These are phyloP conservation scores for Fusarium nelsonii DNA, from an alignment of 2,329 filamentous ascomycete genomes.

Conservation along the genomic window DNA sequence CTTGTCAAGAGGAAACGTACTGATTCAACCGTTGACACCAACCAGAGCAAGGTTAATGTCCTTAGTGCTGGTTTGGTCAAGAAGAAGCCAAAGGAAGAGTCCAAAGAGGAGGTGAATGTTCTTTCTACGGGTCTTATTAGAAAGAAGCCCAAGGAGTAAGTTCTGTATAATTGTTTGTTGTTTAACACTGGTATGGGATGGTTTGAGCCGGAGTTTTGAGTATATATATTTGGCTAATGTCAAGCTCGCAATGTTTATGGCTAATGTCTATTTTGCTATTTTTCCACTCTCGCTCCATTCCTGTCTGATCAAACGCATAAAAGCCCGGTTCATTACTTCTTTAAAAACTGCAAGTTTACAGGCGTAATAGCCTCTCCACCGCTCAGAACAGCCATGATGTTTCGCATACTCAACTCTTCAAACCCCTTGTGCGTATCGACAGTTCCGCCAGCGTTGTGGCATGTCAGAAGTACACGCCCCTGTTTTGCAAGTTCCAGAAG, in stretches of 20 bases:
- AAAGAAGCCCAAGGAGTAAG: conserved; percentile 66
- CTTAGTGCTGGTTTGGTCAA: conserved; percentile 62
- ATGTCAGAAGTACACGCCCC: conserved; percentile 69
- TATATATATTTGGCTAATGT: conserved; percentile 23
- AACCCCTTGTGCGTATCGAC: conserved; percentile 75
- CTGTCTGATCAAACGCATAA: conserved; percentile 15
- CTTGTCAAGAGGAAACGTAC: conserved; percentile 63
- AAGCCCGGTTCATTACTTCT: conserved; percentile 16
- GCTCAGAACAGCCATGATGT: conserved; percentile 70
- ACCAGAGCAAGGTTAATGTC: conserved; percentile 57
- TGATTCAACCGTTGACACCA: conserved; percentile 41
- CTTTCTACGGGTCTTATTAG: conserved; percentile 63
- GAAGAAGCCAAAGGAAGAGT: conserved; percentile 64
- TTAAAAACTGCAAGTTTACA: conserved; percentile 70
- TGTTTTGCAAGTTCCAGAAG: conserved; percentile 56
- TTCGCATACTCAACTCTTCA: conserved; percentile 75
- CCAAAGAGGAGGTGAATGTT: conserved; percentile 57
- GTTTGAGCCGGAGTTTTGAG: conserved; percentile 37
- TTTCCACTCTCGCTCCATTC: neutral
- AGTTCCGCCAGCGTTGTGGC: conserved; percentile 76
- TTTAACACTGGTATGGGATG: conserved; percentile 21
- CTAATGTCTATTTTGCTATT: conserved; percentile 7
- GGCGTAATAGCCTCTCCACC: conserved; percentile 67
- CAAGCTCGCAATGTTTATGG: neutral
- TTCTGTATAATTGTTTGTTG: conserved; percentile 8